These are phyloP conservation scores for Erigeron canadensis DNA, from an alignment of 129 eudicot genomes.

Conservation along the genomic window DNA sequence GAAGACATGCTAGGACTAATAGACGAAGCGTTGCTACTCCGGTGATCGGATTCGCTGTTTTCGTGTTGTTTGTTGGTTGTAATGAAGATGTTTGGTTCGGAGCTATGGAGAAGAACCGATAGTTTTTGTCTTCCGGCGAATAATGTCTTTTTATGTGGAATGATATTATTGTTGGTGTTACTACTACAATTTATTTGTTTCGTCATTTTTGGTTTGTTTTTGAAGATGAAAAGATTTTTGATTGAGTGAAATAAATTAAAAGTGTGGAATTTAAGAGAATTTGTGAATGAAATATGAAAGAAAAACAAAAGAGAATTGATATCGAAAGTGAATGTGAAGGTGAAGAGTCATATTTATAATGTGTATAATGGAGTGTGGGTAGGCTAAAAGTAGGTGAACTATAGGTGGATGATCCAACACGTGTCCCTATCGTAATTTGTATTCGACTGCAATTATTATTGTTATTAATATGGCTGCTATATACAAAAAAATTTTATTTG, in stretches of 20 bases:
- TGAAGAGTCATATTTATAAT: slow-evolving; percentile 28
- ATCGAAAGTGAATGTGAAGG: slow-evolving; percentile 19
- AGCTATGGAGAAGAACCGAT: slow-evolving; percentile 43
- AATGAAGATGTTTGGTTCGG: slow-evolving; percentile 22
- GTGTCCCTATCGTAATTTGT: slow-evolving; percentile 14
- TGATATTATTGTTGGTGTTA: too few species aligned
- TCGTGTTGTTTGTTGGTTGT: slow-evolving; percentile 7
- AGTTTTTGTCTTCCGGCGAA: slow-evolving; percentile 47
- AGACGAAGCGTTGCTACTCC: slow-evolving; percentile 40
- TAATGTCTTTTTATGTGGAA: slow-evolving; percentile 21
- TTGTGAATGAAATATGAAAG: background rate
- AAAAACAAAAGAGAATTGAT: background rate
- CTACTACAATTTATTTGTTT: background rate
- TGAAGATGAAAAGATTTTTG: background rate
- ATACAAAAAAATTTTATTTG: too few species aligned
- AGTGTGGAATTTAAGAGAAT: background rate
- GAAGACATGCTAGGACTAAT: slow-evolving; percentile 36
- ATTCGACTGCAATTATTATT: too few species aligned
- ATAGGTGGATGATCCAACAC: slow-evolving; percentile 20
- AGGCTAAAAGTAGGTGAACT: slow-evolving; percentile 21
- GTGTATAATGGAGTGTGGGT: slow-evolving; percentile 18
- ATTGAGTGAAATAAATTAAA: background rate
- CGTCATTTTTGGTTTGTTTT: slow-evolving; percentile 10
- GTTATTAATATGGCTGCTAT: too few species aligned
- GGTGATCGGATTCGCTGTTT: slow-evolving; percentile 2